Evolutionary conservation across 2,329 filamentous ascomycete genomes (phyloP), one percentile per base, ranked within the genome.

Genomic region (Ophiostoma ulmi): DNA sequence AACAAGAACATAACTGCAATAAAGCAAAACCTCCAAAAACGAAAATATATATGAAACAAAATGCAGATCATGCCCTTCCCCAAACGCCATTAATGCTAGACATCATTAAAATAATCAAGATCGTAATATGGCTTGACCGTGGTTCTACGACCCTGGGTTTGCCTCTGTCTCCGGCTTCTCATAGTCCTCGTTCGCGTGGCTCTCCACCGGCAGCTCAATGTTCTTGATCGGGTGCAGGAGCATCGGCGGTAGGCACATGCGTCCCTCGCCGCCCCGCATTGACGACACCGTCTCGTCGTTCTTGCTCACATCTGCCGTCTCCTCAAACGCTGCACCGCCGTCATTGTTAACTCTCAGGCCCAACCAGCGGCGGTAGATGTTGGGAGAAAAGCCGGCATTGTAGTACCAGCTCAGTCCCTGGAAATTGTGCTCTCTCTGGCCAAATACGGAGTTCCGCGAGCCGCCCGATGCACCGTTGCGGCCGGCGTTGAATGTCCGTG

Each of bases 201-300:
- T 84, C 78, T 86, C 89, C 1, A 91, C 87, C 8, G 88, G 86
- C 68, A 90, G 76, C 71, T 90, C 87, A 5, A 94, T 85, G 69
- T 87, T 86, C 83, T 97, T 97, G 69, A 97, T 86, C 0, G 94
- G 94, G 84, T 97, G 94, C 74, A 97, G 80, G 73, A 97, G 80
- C 90, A 97, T 94, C 0, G 91, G 92, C 8, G 93, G 93, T 58
- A 97, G 81, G 80, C 94, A 97, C 93, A 97, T 96, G 72, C 93
- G 86, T 13, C 92, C 92, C 79, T 94, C 91, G 20, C 90, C 89
- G 67, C 88, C 86, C 68, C 83, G 84, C 85, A 88, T 90, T 73
- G 80, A 78, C 61, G 80, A 79, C 7, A 87, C 83, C 1, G 74
- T 73, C 52, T 78, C 80, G 39, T 83, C 86, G 72, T 85, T 80